Conservation (phyloP, 1,139 yeast genomes). For the Blastobotrys malaysiensis region DNA sequence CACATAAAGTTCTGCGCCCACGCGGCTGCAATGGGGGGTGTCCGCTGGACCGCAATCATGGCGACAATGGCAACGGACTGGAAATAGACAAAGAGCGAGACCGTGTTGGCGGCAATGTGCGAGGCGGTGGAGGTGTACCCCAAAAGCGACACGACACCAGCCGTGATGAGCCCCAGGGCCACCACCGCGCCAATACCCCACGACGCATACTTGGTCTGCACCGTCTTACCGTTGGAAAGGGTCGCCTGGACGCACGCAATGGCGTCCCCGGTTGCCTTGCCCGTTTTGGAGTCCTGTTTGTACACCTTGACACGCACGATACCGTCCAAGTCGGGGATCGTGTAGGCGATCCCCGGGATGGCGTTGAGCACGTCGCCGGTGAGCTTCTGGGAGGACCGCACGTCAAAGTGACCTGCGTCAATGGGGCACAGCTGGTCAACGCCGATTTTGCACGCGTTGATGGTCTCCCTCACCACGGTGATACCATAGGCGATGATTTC, state of each 20-base stretch:
- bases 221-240: slow-evolving; percentile 85
- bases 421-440: slow-evolving; percentile 68
- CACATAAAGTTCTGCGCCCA: slow-evolving; percentile 98
- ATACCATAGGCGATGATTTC: slow-evolving; percentile 83
- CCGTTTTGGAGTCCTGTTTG: slow-evolving; percentile 37
- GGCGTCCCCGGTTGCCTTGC: slow-evolving; percentile 35
- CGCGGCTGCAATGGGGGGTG: slow-evolving; percentile 96
- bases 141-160: slow-evolving; percentile 79
- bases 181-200: slow-evolving; percentile 97
- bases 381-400: slow-evolving; percentile 48
- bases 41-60: slow-evolving; percentile 90
- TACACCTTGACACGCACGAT: slow-evolving; percentile 71
- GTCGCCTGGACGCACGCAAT: slow-evolving; percentile 93
- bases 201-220: slow-evolving; percentile 87
- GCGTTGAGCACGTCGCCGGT: slow-evolving; percentile 36
- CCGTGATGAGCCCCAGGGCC: slow-evolving; percentile 78
- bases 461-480: slow-evolving; percentile 47
- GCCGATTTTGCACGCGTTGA: slow-evolving; percentile 58
- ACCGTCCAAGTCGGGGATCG: slow-evolving; percentile 93
- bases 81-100: slow-evolving; percentile 87
- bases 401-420: slow-evolving; percentile 78
- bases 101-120: slow-evolving; percentile 92
- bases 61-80: slow-evolving; percentile 89
- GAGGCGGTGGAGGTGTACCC: slow-evolving; percentile 95
- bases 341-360: slow-evolving; percentile 80